Conservation (phyloP, 2,329 filamentous ascomycete species). For the Aspergillus sp. region DNA sequence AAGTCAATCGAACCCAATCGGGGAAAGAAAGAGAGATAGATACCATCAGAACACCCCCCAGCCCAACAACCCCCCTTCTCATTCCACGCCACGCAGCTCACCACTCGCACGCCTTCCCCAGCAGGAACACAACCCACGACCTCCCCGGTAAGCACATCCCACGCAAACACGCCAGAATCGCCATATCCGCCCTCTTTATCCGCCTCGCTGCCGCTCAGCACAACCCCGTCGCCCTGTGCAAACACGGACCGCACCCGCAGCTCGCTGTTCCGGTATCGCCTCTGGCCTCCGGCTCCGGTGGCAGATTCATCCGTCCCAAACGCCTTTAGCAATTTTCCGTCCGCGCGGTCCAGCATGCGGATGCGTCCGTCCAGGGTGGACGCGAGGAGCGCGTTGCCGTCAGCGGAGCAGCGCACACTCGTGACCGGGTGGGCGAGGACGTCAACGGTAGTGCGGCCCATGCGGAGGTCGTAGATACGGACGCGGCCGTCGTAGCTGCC, state of each 20-base stretch:
- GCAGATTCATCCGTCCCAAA: constrained; percentile 53
- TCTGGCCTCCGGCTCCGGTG: constrained; percentile 4
- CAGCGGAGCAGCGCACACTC: constrained; percentile 66
- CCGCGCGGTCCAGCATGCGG: constrained; percentile 74
- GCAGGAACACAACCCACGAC: constrained; percentile 58
- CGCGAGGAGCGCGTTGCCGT: constrained; percentile 72
- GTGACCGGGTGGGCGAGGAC: constrained; percentile 69
- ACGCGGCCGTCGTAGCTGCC: constrained; percentile 84
- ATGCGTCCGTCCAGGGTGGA: constrained; percentile 73
- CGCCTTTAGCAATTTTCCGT: constrained; percentile 69
- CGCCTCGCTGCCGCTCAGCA: constrained; percentile 77
- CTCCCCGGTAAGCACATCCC: constrained; percentile 78
- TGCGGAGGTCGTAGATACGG: constrained; percentile 76
- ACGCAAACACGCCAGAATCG: constrained; percentile 52
- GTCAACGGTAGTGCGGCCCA: constrained; percentile 68
- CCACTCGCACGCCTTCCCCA: constrained; percentile 40
- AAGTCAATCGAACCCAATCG: neutral
- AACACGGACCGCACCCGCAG: constrained; percentile 73
- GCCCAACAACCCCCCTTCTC: constrained; percentile 39
- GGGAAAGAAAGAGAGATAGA: constrained; percentile 8
- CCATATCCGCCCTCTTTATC: constrained; percentile 16
- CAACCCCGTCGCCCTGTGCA: constrained; percentile 72
- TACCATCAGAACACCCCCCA: constrained; percentile 43
- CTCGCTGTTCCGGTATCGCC: constrained; percentile 59
- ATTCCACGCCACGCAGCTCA: constrained; percentile 47